Percentiles rank a stretch among this genome's conserved stretches.
These are phyloP conservation scores for Fusarium sp. DNA, from an alignment of 2,329 filamentous ascomycete genomes.

Conservation along the genomic window DNA sequence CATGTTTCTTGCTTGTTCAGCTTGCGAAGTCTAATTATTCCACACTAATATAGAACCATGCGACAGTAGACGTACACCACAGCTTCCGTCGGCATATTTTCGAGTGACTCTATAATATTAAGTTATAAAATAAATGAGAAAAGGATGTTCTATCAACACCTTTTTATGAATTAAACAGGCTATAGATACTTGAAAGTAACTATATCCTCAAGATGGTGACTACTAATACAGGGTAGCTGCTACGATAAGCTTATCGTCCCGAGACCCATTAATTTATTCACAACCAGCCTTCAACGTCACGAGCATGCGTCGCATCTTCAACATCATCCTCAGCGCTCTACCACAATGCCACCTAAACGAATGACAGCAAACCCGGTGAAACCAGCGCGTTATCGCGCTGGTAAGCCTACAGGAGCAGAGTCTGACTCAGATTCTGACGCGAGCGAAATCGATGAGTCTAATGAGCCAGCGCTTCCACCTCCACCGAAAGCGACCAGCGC, in stretches of 20 bases:
- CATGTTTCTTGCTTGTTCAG: neutral
- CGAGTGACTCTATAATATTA: neutral
- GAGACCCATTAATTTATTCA: conserved; percentile 30
- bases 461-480: conserved; percentile 54
- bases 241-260: conserved; percentile 28
- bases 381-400: conserved; percentile 84
- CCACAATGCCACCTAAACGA: conserved; percentile 74
- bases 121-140: neutral
- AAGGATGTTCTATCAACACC: neutral
- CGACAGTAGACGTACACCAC: too few species aligned
- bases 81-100: neutral
- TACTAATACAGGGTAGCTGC: conserved; percentile 24
- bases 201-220: neutral
- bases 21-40: neutral
- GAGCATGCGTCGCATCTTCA: conserved; percentile 17
- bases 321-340: neutral
- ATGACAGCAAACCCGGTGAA: conserved; percentile 93
- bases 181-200: neutral
- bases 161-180: neutral
- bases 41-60: too few species aligned
- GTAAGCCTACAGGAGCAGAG: conserved; percentile 72
- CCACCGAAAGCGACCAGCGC: conserved; percentile 67
- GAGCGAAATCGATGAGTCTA: conserved; percentile 53
- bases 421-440: conserved; percentile 64
- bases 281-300: conserved; percentile 34